Evolutionary conservation across 371 early-diverging fungal genomes (phyloP), one percentile per base, ranked within the genome.

Genomic region (Mucor indicus): DNA sequence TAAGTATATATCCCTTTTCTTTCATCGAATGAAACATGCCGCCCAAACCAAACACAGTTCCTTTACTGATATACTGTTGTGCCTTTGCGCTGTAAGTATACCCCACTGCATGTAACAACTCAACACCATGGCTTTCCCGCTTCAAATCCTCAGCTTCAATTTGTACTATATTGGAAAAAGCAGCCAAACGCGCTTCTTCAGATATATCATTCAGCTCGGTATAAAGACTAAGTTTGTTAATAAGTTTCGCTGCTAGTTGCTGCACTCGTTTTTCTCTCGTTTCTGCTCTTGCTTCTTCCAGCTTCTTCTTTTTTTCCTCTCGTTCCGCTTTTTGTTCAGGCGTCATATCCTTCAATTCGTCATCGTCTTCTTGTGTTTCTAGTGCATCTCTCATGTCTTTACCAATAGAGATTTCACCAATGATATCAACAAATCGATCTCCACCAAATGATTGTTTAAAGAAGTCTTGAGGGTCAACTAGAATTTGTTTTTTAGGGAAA

Each of bases 401-500:
- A 21, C 93, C 93, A 42, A 98, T 91, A 12, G 90, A 91, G 29
- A 98, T 90, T 57, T 96, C 97, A 27, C 98, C 98, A 70, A 98
- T 95, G 56, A 95, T 85, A 65, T 92, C 90, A 8, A 84, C 85
- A 72, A 98, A 98, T 33, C 86, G 83, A 60, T 95, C 96, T 22
- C 96, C 96, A 42, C 96, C 95, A 81, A 96, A 98, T 39, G 91
- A 87, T 68, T 90, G 87, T 57, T 83, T 85, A 77, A 98, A 98
- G 79, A 98, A 96, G 35, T 86, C 88, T 49, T 89, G 85, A 4
- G 98, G 94, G 57, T 98, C 93, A 38, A 88, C 83, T 83, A 52
- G 39, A 9, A 3, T 13, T 16, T 36, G 1, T 20, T 19, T 16
- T 4, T 12, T 32, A 12, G 30, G 12, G 12, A 29, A 29, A 29